phyloP scores from a whole-genome alignment of 495 filamentous ascomycete genomes.

The Cairneyella variabilis region DNA sequence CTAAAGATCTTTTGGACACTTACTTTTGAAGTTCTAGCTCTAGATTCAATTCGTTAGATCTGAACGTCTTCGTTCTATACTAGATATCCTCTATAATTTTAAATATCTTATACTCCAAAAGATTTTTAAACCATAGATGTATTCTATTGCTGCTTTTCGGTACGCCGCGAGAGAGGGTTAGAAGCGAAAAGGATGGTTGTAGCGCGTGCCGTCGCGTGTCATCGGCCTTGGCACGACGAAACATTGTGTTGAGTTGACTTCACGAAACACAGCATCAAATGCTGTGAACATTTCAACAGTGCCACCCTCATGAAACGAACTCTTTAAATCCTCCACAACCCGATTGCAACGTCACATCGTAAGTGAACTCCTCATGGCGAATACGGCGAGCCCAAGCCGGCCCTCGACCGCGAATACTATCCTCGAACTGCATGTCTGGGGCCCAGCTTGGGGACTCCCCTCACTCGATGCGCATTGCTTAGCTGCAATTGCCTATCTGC shows the following conservation, averaged over 20 bases:
- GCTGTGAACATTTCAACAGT: not conserved
- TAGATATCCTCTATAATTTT: too few relatives aligned
- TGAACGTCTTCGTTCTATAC: too few relatives aligned
- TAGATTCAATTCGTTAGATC: too few relatives aligned
- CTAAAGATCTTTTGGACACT: too few relatives aligned
- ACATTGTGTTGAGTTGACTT: not conserved
- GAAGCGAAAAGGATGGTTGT: not conserved
- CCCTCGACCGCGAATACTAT: constrained; percentile 25
- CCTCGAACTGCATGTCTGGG: constrained; percentile 87
- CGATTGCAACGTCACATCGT: not conserved
- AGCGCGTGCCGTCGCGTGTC: not conserved
- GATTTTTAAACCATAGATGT: not conserved
- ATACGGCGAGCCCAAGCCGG: not conserved
- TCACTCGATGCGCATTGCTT: constrained; percentile 90
- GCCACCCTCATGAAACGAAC: not conserved
- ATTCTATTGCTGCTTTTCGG: not conserved
- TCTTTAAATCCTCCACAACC: not conserved
- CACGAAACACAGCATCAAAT: not conserved
- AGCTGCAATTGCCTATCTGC: constrained; percentile 68
- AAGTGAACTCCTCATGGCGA: not conserved
- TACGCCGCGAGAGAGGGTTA: not conserved
- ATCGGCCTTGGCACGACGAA: not conserved
- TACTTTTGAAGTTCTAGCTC: too few relatives aligned
- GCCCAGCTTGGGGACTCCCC: constrained; percentile 79
- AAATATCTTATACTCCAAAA: too few relatives aligned